Base-by-base conservation (phyloP, 805 yeast genomes). In the Spathaspora sp. region DNA sequence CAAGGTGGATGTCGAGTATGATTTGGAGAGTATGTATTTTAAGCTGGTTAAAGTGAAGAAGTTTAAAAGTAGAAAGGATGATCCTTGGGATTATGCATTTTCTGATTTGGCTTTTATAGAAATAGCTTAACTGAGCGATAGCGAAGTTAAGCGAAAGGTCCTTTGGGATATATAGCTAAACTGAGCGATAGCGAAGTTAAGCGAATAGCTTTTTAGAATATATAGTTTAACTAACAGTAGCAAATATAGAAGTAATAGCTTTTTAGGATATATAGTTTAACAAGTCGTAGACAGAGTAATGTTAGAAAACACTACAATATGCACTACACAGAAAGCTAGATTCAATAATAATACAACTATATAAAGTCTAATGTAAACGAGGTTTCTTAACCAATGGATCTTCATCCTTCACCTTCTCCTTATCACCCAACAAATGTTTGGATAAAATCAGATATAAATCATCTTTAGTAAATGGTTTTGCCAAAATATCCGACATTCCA, bases 401-500 rank as follows among this genome's bases (percentile, higher is more conserved):
- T 10, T 18, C 40, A 40, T 17, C 20, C 23, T 10, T 23, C 23
- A 14, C 17, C 17, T 35, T n/a, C 11, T 48, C 52, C 5, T 56
- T 58, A 38, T 57, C 72, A 29, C 79, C 75, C 52, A 81, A 77
- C 49, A 87, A 73, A 64, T 88, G 90, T 59, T 91, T 87, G 56
- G 87, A 84, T 49, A 93, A 71, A 62, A 91, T 89, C 54, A 83
- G 76, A 62, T 85, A 88, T 52, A 94, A 74, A 63, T 89, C 96
- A 57, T 85, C 89, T 63, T 88, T 90, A 1, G 96, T 87, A 65
- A 94, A 94, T 1, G 99, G 99, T 63, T 94, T 90, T 4, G 96
- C 96, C 56, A 94, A 73, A 38, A 94, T 89, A 67, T 90, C 97
- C 52, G 89, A 85, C 89, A 91, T 91, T 4, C 97, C 97, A 61